Percentiles rank a stretch among this genome's conserved stretches.
phyloP scores from a whole-genome alignment of 2,329 filamentous ascomycete genomes.

The Aspergillus carbonarius region DNA sequence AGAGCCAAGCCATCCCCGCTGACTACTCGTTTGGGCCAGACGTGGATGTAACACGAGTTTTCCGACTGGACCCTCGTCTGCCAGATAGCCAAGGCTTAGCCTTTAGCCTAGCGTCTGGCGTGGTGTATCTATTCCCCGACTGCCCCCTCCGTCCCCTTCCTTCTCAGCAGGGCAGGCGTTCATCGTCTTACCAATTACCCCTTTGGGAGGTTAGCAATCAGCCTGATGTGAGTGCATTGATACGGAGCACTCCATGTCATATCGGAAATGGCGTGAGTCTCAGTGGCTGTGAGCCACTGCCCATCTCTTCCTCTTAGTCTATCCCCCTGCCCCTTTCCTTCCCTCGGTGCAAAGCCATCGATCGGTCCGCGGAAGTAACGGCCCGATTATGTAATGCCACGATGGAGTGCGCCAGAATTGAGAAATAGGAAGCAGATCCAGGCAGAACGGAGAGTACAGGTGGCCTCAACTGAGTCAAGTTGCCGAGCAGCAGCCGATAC shows the following conservation, averaged over 20 bases:
- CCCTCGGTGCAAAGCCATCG: neutral
- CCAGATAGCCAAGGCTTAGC: constrained; percentile 23
- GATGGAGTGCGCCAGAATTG: neutral
- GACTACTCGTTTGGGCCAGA: constrained; percentile 8
- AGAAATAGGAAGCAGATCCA: neutral
- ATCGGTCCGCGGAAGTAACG: neutral
- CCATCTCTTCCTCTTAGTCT: neutral
- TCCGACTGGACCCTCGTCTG: constrained; percentile 14
- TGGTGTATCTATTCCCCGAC: neutral
- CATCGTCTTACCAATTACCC: neutral
- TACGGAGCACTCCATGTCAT: neutral
- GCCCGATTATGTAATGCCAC: constrained; percentile 5
- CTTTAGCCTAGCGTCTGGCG: constrained; percentile 1
- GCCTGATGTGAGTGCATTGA: neutral
- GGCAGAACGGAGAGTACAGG: constrained; percentile 3
- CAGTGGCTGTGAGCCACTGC: neutral
- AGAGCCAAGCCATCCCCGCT: constrained; percentile 22
- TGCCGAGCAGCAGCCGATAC: constrained; percentile 9
- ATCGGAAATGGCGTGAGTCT: neutral
- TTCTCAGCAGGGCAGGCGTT: neutral
- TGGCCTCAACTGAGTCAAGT: constrained; percentile 10
- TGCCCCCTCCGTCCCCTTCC: too few species aligned
- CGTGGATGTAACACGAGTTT: constrained; percentile 13
- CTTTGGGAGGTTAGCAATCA: neutral
- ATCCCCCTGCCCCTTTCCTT: neutral